These are phyloP conservation scores for Mycothermus thermophilus DNA, from an alignment of 495 filamentous ascomycete species.

Conservation along the genomic window DNA sequence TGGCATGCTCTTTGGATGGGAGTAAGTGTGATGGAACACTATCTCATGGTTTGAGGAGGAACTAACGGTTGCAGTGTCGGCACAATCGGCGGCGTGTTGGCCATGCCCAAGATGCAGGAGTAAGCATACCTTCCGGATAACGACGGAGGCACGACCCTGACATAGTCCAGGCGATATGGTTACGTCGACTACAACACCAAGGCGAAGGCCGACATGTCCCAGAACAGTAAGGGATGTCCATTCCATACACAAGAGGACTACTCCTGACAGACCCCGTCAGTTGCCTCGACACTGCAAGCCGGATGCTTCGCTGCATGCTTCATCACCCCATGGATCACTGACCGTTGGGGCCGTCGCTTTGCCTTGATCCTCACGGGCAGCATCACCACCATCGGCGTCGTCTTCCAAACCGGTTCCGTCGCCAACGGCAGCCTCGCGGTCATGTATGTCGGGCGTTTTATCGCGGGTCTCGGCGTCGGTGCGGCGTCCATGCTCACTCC, in stretches of 20 bases:
- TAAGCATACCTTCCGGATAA: slow-evolving; percentile 10
- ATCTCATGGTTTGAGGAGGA: not conserved
- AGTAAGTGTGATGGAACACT: too few species aligned
- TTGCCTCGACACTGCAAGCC: slow-evolving; percentile 53
- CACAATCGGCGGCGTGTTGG: slow-evolving; percentile 44
- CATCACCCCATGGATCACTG: slow-evolving; percentile 35
- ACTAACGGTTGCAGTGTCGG: not conserved
- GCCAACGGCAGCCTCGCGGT: slow-evolving; percentile 27
- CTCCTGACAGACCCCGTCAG: slow-evolving; percentile 5
- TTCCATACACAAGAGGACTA: slow-evolving; percentile 1
- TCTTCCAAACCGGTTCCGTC: slow-evolving; percentile 25
- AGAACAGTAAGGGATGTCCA: not conserved
- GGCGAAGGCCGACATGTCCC: slow-evolving; percentile 1
- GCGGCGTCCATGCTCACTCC: slow-evolving; percentile 52
- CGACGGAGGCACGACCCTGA: not conserved
- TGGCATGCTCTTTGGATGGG: slow-evolving; percentile 55
- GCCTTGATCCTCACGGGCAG: slow-evolving; percentile 23
- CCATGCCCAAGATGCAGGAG: slow-evolving; percentile 30
- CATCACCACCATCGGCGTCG: slow-evolving; percentile 27
- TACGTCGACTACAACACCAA: not conserved
- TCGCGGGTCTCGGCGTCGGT: slow-evolving; percentile 54
- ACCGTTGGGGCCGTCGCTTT: slow-evolving; percentile 32
- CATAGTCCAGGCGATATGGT: not conserved
- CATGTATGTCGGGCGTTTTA: slow-evolving; percentile 54
- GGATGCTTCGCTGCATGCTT: slow-evolving; percentile 55